Percentiles rank a stretch among this genome's conserved stretches.
These are phyloP conservation scores for Irpex sp. DNA, from an alignment of 1,284 basidiomycete genomes.

Conservation along the genomic window DNA sequence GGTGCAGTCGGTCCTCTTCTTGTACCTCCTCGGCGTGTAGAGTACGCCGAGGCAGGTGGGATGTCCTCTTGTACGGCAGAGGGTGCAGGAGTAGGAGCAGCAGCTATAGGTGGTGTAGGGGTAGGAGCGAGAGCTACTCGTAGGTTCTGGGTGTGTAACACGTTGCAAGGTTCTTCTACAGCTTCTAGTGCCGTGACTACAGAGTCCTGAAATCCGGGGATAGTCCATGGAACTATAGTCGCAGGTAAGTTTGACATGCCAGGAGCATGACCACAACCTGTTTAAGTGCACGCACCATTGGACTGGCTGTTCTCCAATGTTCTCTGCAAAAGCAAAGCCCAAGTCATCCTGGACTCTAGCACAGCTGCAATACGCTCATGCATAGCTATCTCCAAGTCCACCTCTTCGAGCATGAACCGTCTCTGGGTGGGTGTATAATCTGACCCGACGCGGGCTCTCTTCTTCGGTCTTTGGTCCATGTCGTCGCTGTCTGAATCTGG, in stretches of 20 bases:
- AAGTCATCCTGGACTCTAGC: conserved; percentile 59
- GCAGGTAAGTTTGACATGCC: background rate
- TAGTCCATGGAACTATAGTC: background rate
- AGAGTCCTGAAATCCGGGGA: conserved; percentile 40
- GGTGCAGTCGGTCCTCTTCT: conserved; percentile 29
- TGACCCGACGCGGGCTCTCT: background rate
- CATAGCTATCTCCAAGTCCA: conserved; percentile 63
- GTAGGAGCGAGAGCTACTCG: conserved; percentile 18
- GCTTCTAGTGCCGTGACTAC: conserved; percentile 55
- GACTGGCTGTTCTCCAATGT: conserved; percentile 33
- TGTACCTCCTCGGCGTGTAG: conserved; percentile 33
- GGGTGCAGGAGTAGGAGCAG: conserved; percentile 8
- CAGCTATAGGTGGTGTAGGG: background rate
- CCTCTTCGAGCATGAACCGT: conserved; percentile 41
- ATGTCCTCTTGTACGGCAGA: background rate
- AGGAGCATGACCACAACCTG: background rate
- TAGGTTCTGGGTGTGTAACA: conserved; percentile 44
- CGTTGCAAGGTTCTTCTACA: conserved; percentile 48
- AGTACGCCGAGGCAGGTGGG: conserved; percentile 4
- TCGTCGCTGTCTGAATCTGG: background rate
- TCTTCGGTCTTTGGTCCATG: conserved; percentile 1
- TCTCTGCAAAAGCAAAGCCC: conserved; percentile 60
- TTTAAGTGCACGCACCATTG: conserved; percentile 10
- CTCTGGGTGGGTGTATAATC: background rate
- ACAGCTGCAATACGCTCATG: conserved; percentile 52